Conservation (phyloP, 805 yeast species). For the Metschnikowia peoriensis region DNA sequence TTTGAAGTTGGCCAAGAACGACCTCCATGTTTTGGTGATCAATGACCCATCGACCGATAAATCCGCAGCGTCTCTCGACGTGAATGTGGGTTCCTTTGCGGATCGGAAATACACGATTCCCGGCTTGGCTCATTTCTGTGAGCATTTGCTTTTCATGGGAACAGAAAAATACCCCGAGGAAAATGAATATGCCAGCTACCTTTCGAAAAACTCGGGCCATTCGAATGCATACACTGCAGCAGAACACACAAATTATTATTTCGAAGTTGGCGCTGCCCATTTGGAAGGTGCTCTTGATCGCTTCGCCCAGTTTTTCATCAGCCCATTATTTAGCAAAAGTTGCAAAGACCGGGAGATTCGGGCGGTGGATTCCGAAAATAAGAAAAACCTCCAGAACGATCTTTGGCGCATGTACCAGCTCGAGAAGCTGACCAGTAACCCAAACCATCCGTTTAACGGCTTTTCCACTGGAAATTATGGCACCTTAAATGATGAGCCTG, state of each 20-base stretch:
- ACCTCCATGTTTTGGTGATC: constrained; percentile 59
- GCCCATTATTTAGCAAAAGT: constrained; percentile 69
- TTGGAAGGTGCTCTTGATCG: constrained; percentile 88
- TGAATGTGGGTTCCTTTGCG: constrained; percentile 71
- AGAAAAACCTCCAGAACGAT: constrained; percentile 89
- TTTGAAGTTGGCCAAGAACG: constrained; percentile 53
- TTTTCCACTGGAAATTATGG: constrained; percentile 86
- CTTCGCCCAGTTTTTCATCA: constrained; percentile 87
- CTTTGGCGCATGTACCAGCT: constrained; percentile 85
- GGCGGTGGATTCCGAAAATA: constrained; percentile 95
- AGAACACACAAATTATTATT: constrained; percentile 86
- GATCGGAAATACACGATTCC: constrained; percentile 59
- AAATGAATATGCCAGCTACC: constrained; percentile 68
- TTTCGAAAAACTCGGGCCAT: constrained; percentile 82
- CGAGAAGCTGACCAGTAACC: constrained; percentile 70
- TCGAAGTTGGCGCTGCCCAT: constrained; percentile 74
- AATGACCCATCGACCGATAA: constrained; percentile 70
- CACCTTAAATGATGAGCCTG: constrained; percentile 72
- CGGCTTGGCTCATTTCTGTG: constrained; percentile 76
- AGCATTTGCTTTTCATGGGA: constrained; percentile 72
- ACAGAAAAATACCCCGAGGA: constrained; percentile 73
- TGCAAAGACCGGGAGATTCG: constrained; percentile 90
- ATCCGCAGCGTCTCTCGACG: constrained; percentile 78
- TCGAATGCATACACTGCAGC: constrained; percentile 92
- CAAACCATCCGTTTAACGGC: constrained; percentile 77